Evolutionary conservation across 2,329 filamentous ascomycete genomes (phyloP), one percentile per base, ranked within the genome.

Genomic region (Ophiocordyceps australis): DNA sequence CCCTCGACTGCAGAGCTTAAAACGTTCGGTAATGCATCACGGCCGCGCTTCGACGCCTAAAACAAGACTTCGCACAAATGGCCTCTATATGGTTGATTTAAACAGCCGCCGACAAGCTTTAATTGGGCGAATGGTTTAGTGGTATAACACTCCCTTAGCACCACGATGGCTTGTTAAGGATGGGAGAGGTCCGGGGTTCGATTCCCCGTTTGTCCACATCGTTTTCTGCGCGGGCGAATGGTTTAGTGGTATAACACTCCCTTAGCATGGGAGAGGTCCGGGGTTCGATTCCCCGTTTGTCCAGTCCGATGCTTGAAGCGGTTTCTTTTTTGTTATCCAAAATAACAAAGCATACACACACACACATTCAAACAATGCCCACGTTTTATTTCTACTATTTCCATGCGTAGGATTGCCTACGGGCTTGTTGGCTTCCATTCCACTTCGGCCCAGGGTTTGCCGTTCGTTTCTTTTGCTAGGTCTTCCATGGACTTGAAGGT

Each of bases 201-300:
- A 10, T 17, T 9, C n/a, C 5, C 11, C 5, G 9, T 2, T n/a
- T 24, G 14, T 10, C 15, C 22, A 13, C 22, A 14, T 3, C 3
- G 1, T 6, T 2, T 17, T 17, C 25, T 22, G 17, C 17, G 8
- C 11, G 33, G 35, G 35, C 35, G 33, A 30, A 36, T 36, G 34
- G 34, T 36, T 31, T 36, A 36, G 34, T 35, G 34, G 34, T 36
- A 36, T 36, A 31, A 36, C 33, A 28, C 28, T 35, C 29, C 32
- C 32, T 36, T 35, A 36, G 26, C 26, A 28, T 30, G 20, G 33
- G 13, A 42, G 41, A 40, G 41, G 41, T 43, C 41, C 41, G 40
- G 41, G 41, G 41, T 44, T 44, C 41, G 38, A 44, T 44, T 44
- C 41, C 41, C 41, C 38, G 41, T 44, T 42, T 37, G 41, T 44